Evolutionary conservation across 768 basidiomycete genomes (phyloP).

Genomic region (Calocybe indica): DNA sequence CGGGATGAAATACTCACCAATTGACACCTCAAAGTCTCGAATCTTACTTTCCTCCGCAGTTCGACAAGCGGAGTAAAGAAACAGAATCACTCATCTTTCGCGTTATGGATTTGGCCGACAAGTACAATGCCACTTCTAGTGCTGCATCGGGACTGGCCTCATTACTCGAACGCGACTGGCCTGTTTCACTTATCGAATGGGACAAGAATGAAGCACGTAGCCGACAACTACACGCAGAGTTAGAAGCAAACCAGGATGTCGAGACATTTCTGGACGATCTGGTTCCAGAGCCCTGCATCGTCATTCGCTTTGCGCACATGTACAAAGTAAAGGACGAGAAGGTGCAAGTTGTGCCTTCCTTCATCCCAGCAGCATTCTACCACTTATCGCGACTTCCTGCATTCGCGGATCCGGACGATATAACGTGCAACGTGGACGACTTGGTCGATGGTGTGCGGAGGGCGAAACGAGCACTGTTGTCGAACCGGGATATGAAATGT

Average conservation of each 20-base stretch:
- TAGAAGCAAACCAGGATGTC: neutral
- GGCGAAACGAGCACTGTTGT: conserved; percentile 5
- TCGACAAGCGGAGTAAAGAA: neutral
- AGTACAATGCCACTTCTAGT: conserved; percentile 2
- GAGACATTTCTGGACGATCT: conserved; percentile 2
- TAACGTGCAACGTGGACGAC: neutral
- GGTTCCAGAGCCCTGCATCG: conserved; percentile 4
- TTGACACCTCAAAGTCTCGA: too few species aligned
- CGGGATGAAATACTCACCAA: too few species aligned
- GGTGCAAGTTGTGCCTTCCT: conserved; percentile 3
- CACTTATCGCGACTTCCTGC: conserved; percentile 8
- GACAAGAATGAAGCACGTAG: conserved; percentile 6
- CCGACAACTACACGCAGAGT: neutral
- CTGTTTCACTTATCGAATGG: conserved; percentile 4
- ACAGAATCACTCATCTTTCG: conserved; percentile 4
- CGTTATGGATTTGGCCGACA: conserved; percentile 6
- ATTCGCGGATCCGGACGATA: conserved; percentile 3
- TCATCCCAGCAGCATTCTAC: conserved; percentile 10
- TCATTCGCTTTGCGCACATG: conserved; percentile 6
- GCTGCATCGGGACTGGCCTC: conserved; percentile 2
- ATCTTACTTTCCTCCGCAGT: too few species aligned
- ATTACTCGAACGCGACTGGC: conserved; percentile 6
- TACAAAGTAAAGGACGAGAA: conserved; percentile 1
- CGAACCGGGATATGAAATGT: conserved; percentile 6
- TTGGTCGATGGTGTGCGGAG: conserved; percentile 4